Percentiles rank a stretch among this genome's conserved stretches.
These are phyloP conservation scores for Datisca glomerata DNA, from an alignment of 306 rosid species.

Conservation along the genomic window DNA sequence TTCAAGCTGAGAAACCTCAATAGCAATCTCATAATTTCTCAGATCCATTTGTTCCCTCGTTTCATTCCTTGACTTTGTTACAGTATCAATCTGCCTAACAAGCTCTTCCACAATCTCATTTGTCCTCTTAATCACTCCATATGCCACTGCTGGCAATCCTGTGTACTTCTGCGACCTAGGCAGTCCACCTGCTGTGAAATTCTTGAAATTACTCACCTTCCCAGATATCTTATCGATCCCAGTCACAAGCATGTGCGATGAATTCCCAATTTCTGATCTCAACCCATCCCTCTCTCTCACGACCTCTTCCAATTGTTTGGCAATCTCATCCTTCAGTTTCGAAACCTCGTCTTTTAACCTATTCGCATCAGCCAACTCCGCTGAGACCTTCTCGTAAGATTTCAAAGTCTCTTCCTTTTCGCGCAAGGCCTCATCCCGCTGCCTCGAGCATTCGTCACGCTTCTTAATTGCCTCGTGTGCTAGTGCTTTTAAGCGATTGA, in stretches of 20 bases:
- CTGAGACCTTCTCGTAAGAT: slow-evolving; percentile 29
- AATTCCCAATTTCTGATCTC: slow-evolving; percentile 71
- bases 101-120: slow-evolving; percentile 93
- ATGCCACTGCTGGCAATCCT: slow-evolving; percentile 66
- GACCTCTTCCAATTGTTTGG: slow-evolving; percentile 43
- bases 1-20: slow-evolving; percentile 93
- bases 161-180: slow-evolving; percentile 72
- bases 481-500: slow-evolving; percentile 55
- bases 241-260: slow-evolving; percentile 80
- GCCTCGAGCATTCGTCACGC: slow-evolving; percentile 68
- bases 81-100: slow-evolving; percentile 54
- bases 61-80: slow-evolving; percentile 62
- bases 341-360: slow-evolving; percentile 32
- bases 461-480: slow-evolving; percentile 79
- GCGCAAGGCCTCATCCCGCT: slow-evolving; percentile 72
- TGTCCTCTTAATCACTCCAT: slow-evolving; percentile 80
- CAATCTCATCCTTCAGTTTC: slow-evolving; percentile 41
- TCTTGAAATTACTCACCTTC: slow-evolving; percentile 55
- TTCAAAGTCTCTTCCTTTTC: slow-evolving; percentile 49
- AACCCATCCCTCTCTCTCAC: slow-evolving; percentile 57
- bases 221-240: slow-evolving; percentile 87
- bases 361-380: slow-evolving; percentile 36
- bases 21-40: slow-evolving; percentile 92
- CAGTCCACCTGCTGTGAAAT: slow-evolving; percentile 37
- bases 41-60: slow-evolving; percentile 88